Evolutionary conservation across 2,329 filamentous ascomycete genomes (phyloP), one percentile per base, ranked within the genome.

Genomic region (Metarhizium sp.): DNA sequence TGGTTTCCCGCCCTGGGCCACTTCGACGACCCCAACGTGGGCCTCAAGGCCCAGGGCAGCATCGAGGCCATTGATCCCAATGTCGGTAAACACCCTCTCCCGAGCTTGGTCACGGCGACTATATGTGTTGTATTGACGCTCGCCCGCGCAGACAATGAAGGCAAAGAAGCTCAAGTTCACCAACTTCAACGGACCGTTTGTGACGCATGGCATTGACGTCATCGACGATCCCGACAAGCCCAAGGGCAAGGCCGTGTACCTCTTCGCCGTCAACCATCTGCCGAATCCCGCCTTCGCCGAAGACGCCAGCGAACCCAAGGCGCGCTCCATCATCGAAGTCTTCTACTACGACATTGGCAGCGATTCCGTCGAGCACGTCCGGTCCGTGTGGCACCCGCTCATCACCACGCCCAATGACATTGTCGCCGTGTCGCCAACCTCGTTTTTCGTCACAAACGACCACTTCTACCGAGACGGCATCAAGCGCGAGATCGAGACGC

Each of bases 171-270:
- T 86, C 3, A 58, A 62, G 0, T 73, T 84, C 16, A 68, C 75
- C 6, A 74, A 76, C 53, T 85, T 84, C 58, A 57, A 74, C 2
- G 73, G 73, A 0, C 72, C 79, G 0, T 83, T 85, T 51, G 62
- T 78, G 6, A 82, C 82, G 0, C 82, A 86, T 59, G 82, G 82
- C 1, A 81, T 86, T 58, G 80, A 82, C 56, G 71, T 86, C 6
- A 72, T 82, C n/a, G 64, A 71, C 3, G 79, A 84, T 58, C 75
- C 73, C 0, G 61, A 73, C 2, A 50, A 54, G 50, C 40, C 66
- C 2, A 58, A 57, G 2, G 63, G 64, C 10, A 63, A 70, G 1
- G 68, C 78, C 0, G 76, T 85, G 6, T 85, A 82, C 59, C 78
- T 86, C 49, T 81, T 80, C 54, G 81, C 78, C 0, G 66, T 86